These are phyloP conservation scores for Aspergillus latus DNA, from an alignment of 2,329 filamentous ascomycete species.

Conservation along the genomic window DNA sequence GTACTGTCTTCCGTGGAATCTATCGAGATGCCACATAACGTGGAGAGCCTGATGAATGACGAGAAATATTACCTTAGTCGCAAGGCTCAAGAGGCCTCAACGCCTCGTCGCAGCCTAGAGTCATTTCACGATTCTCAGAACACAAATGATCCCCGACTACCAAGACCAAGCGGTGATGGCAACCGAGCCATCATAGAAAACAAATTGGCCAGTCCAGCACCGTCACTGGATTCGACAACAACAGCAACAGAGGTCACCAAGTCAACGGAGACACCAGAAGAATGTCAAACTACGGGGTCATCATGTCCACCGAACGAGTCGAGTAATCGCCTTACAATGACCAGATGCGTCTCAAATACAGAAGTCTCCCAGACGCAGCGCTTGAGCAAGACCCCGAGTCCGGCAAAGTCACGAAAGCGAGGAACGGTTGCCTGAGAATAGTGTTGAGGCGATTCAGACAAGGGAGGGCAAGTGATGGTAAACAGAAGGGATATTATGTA, in stretches of 20 bases:
- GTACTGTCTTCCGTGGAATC: slow-evolving; percentile 60
- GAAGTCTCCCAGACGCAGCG: slow-evolving; percentile 2
- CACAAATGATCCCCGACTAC: not conserved
- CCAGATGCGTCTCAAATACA: not conserved
- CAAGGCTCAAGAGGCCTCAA: slow-evolving; percentile 33
- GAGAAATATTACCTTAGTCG: slow-evolving; percentile 75
- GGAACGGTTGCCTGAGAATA: slow-evolving; percentile 1
- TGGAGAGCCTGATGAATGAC: slow-evolving; percentile 75
- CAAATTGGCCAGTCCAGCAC: not conserved
- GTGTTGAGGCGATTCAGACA: not conserved
- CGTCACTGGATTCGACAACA: not conserved
- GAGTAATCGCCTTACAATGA: not conserved
- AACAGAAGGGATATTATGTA: not conserved
- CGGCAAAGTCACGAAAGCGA: slow-evolving; percentile 1
- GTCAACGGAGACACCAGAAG: not conserved
- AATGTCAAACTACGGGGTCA: not conserved
- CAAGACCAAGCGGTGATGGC: slow-evolving; percentile 18
- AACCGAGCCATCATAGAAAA: not conserved
- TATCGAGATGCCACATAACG: slow-evolving; percentile 64
- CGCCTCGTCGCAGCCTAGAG: slow-evolving; percentile 2
- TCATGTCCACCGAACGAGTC: not conserved
- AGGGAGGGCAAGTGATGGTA: not conserved
- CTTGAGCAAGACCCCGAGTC: slow-evolving; percentile 8
- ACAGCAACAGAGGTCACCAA: not conserved
- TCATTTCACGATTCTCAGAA: slow-evolving; percentile 4